Evolutionary conservation across 108 stramenopile genomes (phyloP).

Genomic region (Skeletonema costatum): DNA sequence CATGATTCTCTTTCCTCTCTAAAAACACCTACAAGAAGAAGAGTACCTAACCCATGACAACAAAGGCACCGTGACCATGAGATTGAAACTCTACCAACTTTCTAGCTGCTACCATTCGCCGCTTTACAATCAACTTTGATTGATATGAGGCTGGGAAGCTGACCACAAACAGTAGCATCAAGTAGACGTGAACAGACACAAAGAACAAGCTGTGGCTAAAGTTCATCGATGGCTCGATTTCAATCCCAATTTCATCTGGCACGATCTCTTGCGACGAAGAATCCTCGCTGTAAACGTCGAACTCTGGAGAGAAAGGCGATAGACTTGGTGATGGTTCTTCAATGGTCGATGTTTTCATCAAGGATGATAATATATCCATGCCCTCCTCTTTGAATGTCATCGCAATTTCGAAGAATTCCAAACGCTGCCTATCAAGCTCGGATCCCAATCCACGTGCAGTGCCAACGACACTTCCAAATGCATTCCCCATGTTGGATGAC

Average conservation of each 20-base stretch:
- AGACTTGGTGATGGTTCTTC: slow-evolving; percentile 13
- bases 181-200: slow-evolving; percentile 75
- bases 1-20: background rate
- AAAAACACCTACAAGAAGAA: background rate
- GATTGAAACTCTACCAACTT: slow-evolving; percentile 4
- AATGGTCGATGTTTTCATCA: slow-evolving; percentile 30
- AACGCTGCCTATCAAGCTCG: slow-evolving; percentile 36
- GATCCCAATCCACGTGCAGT: slow-evolving; percentile 30
- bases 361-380: slow-evolving; percentile 29
- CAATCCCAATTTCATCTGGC: slow-evolving; percentile 79
- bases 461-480: slow-evolving; percentile 24
- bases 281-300: slow-evolving; percentile 14
- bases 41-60: background rate
- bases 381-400: slow-evolving; percentile 32
- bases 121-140: slow-evolving; percentile 57
- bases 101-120: slow-evolving; percentile 14
- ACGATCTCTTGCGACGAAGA: slow-evolving; percentile 27
- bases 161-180: slow-evolving; percentile 75
- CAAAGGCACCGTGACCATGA: background rate
- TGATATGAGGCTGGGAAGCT: slow-evolving; percentile 72
- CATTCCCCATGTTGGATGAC: slow-evolving; percentile 19
- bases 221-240: slow-evolving; percentile 66
- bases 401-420: slow-evolving; percentile 37
- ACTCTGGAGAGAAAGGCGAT: slow-evolving; percentile 13
- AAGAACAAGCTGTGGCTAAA: slow-evolving; percentile 66